Conservation (phyloP, 2,329 filamentous ascomycete genomes). For the Coleophoma cylindrospora region DNA sequence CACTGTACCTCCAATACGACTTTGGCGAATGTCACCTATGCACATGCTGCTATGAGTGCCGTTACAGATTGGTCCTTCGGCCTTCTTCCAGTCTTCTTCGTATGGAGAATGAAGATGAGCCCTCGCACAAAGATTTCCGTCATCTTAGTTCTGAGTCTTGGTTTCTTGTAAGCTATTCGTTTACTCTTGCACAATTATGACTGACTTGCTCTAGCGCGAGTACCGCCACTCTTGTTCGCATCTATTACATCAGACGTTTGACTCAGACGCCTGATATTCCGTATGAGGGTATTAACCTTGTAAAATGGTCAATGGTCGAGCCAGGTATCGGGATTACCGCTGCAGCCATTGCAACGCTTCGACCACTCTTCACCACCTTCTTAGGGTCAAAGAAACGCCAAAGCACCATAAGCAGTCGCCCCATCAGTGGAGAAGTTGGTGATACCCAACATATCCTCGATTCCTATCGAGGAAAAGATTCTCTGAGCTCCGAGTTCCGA, state of each 20-base stretch:
- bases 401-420: background rate
- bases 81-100: constrained; percentile 23
- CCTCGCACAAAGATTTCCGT: constrained; percentile 27
- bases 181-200: too few relatives aligned
- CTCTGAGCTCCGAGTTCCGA: constrained; percentile 17
- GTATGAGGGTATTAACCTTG: constrained; percentile 35
- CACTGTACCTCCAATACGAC: constrained; percentile 23
- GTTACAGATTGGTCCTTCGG: constrained; percentile 24
- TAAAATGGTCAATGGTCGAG: constrained; percentile 40
- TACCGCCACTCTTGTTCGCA: constrained; percentile 35
- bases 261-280: constrained; percentile 30
- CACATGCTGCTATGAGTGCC: constrained; percentile 20
- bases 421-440: background rate
- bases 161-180: constrained; percentile 30
- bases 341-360: constrained; percentile 34
- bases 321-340: constrained; percentile 35
- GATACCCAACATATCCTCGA: background rate
- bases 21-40: constrained; percentile 19
- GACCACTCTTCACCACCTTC: constrained; percentile 27
- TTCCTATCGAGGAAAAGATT: constrained; percentile 7
- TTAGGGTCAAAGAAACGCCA: constrained; percentile 2
- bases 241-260: constrained; percentile 35
- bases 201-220: constrained; percentile 25
- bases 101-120: constrained; percentile 23
- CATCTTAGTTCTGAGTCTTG: constrained; percentile 26